phyloP scores from a whole-genome alignment of 768 basidiomycete species.

The Calocera viscosa region DNA sequence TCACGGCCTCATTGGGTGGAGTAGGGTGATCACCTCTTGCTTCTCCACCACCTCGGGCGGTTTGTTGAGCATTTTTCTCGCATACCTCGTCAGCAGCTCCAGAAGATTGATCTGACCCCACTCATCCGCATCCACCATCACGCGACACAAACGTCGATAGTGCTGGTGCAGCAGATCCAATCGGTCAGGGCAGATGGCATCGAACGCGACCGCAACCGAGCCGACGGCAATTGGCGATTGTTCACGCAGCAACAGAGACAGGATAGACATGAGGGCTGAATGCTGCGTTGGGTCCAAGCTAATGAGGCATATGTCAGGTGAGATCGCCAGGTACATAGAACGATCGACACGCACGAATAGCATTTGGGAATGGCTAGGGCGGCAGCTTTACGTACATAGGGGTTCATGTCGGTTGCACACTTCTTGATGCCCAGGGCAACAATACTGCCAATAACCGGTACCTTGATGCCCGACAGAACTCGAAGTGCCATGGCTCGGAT shows the following conservation, averaged over 20 bases:
- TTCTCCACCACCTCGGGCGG: constrained; percentile 28
- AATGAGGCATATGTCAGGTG: constrained; percentile 15
- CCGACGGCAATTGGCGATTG: constrained; percentile 81
- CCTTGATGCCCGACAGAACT: constrained; percentile 82
- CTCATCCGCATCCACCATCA: constrained; percentile 86
- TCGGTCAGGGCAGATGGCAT: constrained; percentile 71
- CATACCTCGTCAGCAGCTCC: constrained; percentile 69
- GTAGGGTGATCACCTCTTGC: not conserved
- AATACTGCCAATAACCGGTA: constrained; percentile 75
- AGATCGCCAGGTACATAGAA: constrained; percentile 13
- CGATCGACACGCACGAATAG: constrained; percentile 43
- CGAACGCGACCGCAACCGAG: constrained; percentile 72
- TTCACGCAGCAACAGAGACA: constrained; percentile 39
- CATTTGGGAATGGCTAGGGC: constrained; percentile 82
- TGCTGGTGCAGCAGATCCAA: constrained; percentile 81
- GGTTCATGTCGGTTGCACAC: constrained; percentile 80
- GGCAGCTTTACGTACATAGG: constrained; percentile 88
- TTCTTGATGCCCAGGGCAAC: constrained; percentile 85
- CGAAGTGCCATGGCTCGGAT: constrained; percentile 94
- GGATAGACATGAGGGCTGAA: constrained; percentile 40
- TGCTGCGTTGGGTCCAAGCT: constrained; percentile 66
- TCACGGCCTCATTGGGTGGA: not conserved
- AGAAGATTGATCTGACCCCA: constrained; percentile 87
- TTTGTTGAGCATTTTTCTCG: constrained; percentile 64
- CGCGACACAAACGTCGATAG: constrained; percentile 68